Percentiles rank a stretch among this genome's conserved stretches.
Conservation (phyloP, 139 green algal genomes). For the Chlorella sorokiniana region DNA sequence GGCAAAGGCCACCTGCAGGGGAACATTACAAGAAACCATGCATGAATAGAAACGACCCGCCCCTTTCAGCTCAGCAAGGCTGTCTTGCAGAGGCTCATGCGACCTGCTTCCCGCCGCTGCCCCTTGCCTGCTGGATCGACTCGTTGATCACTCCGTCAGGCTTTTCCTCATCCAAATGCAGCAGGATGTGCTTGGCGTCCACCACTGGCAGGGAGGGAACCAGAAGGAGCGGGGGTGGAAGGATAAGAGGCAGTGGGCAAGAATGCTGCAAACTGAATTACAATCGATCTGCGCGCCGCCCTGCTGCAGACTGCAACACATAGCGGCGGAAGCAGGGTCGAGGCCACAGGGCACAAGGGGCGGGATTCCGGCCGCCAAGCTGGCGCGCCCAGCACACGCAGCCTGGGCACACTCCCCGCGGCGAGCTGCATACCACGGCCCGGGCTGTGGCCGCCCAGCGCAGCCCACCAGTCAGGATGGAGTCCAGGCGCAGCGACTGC, state of each 20-base stretch:
- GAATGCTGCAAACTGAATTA: too few relatives aligned
- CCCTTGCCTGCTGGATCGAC: constrained; percentile 30
- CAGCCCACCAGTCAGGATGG: constrained; percentile 68
- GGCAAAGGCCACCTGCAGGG: constrained; percentile 84
- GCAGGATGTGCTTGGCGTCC: constrained; percentile 80
- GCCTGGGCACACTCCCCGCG: too few relatives aligned
- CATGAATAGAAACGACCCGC: neutral
- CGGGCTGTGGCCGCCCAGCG: too few relatives aligned
- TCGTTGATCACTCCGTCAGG: constrained; percentile 84
- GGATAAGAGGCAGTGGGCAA: neutral
- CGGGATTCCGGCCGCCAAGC: too few relatives aligned
- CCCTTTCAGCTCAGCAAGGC: neutral
- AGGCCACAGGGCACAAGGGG: too few relatives aligned
- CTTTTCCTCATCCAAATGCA: constrained; percentile 86
- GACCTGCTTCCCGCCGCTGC: neutral
- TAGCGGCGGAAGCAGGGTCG: too few relatives aligned
- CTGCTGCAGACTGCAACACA: too few relatives aligned
- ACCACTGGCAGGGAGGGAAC: constrained; percentile 50
- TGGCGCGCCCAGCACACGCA: too few relatives aligned
- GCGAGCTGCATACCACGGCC: too few relatives aligned
- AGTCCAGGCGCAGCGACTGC: constrained; percentile 50
- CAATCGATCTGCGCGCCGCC: too few relatives aligned
- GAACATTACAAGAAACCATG: neutral
- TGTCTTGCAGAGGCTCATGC: neutral
- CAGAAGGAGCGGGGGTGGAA: neutral